These are phyloP conservation scores for Leccinum subgranulosum DNA, from an alignment of 768 basidiomycete genomes.

Conservation along the genomic window DNA sequence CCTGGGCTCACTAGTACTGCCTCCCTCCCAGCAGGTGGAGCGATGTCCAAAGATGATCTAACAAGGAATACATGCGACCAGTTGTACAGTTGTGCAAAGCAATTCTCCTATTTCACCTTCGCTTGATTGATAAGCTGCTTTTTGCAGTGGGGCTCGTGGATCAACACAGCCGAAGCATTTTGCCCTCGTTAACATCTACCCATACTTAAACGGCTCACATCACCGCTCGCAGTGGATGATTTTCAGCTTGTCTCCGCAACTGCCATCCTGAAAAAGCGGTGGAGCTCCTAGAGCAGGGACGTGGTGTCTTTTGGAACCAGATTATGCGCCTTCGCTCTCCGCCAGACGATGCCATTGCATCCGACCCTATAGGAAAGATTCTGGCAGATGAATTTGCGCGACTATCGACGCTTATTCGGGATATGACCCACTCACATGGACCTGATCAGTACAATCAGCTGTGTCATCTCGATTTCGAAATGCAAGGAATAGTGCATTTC, in stretches of 20 bases:
- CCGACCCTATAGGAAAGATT: background rate
- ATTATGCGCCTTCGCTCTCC: background rate
- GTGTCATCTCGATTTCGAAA: background rate
- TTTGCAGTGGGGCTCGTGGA: background rate
- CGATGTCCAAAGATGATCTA: no score
- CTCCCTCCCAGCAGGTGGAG: no score
- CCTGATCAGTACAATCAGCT: background rate
- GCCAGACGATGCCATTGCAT: no score
- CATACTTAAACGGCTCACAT: background rate
- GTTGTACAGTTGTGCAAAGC: no score
- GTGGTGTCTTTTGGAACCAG: background rate
- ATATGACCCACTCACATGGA: background rate
- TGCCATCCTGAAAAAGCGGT: background rate
- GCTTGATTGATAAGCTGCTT: no score
- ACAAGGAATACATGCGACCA: no score
- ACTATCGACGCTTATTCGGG: background rate
- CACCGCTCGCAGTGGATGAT: background rate
- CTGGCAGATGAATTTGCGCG: background rate
- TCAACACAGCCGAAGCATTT: background rate
- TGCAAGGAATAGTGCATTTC: background rate
- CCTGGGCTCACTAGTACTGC: no score
- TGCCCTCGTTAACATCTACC: background rate
- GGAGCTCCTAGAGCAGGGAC: background rate
- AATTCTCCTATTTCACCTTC: no score
- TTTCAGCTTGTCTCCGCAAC: background rate